These are phyloP conservation scores for Coemansia sp. DNA, from an alignment of 192 early-diverging fungal species.

Conservation along the genomic window DNA sequence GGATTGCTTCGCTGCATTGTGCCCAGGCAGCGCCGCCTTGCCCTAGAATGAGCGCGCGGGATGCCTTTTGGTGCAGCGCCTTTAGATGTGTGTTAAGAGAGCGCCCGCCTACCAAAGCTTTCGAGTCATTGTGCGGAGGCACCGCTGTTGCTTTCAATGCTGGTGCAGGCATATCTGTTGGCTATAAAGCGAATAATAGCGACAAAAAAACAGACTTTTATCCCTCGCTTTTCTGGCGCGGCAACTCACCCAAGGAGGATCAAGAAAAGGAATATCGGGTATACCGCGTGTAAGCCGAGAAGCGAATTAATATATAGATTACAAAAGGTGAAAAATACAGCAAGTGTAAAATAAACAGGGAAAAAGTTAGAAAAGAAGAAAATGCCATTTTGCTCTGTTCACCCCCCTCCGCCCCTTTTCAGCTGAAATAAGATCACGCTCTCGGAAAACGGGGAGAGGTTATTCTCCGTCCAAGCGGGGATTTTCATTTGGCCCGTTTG, in stretches of 20 bases:
- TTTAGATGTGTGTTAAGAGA: slow-evolving; percentile 23
- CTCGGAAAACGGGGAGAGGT: background rate
- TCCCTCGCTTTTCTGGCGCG: background rate
- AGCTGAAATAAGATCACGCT: background rate
- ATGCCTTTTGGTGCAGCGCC: slow-evolving; percentile 51
- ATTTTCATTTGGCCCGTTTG: background rate
- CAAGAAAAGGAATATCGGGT: too few species aligned
- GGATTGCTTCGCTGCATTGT: slow-evolving; percentile 33
- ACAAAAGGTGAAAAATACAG: too few species aligned
- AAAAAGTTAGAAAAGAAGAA: background rate
- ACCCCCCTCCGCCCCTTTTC: background rate
- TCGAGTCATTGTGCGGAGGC: background rate
- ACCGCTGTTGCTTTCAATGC: background rate
- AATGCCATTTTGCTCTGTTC: background rate
- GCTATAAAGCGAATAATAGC: background rate
- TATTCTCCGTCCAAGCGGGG: slow-evolving; percentile 6
- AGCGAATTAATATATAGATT: too few species aligned
- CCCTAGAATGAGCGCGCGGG: slow-evolving; percentile 50
- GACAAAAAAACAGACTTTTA: background rate
- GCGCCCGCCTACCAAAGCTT: background rate
- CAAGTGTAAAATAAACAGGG: background rate
- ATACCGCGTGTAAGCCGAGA: too few species aligned
- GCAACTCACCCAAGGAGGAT: background rate
- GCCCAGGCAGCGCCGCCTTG: slow-evolving; percentile 41
- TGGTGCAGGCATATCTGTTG: background rate